Percentiles rank a stretch among this genome's conserved stretches.
phyloP scores from a whole-genome alignment of 768 basidiomycete genomes.

The Hirschioporus abietinus region DNA sequence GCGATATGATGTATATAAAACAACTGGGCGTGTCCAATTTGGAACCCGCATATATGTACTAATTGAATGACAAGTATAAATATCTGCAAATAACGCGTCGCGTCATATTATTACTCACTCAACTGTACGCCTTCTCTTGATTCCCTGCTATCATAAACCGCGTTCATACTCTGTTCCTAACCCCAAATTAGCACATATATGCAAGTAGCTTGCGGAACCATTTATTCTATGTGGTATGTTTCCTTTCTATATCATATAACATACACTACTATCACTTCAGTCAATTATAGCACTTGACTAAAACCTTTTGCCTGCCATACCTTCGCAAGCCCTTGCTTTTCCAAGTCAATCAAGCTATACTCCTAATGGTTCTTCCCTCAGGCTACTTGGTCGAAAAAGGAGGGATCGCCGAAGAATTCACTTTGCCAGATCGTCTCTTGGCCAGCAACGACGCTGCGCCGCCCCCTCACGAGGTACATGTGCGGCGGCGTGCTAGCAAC shows the following conservation, averaged over 20 bases:
- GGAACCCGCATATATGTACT: not conserved
- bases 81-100: not conserved
- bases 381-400: not conserved
- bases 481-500: not conserved
- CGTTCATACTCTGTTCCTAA: no score
- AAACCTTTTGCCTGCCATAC: no score
- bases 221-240: no score
- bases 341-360: not conserved
- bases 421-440: not conserved
- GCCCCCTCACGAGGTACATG: not conserved
- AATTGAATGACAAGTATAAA: not conserved
- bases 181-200: no score
- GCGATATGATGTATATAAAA: not conserved
- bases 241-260: no score
- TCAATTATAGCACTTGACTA: no score
- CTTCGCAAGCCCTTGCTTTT: not conserved
- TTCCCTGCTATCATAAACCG: not conserved
- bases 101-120: not conserved
- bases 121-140: not conserved
- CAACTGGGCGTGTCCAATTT: not conserved
- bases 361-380: not conserved
- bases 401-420: not conserved
- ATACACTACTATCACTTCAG: no score
- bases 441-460: not conserved
- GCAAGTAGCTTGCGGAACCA: no score